Conservation (phyloP, 495 filamentous ascomycete genomes). For the Neurospora sp. region DNA sequence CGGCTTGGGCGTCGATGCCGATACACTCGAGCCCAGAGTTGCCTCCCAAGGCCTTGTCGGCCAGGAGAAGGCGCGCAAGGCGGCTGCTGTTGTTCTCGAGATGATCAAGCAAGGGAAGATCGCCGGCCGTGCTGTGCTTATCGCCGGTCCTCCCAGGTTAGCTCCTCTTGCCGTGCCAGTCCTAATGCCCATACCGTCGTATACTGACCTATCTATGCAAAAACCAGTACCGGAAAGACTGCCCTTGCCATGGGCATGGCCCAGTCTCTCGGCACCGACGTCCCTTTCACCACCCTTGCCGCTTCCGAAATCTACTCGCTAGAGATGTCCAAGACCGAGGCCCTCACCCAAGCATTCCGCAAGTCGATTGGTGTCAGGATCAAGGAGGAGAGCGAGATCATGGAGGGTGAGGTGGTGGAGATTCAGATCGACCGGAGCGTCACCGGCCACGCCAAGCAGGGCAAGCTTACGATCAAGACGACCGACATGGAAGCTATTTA, state of each 20-base stretch:
- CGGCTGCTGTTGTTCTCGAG: conserved; percentile 87
- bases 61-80: conserved; percentile 92
- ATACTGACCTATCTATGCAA: conserved; percentile 1
- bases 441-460: conserved; percentile 92
- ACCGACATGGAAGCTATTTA: conserved; percentile 99
- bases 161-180: neutral
- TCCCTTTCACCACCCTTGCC: conserved; percentile 92
- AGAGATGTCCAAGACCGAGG: conserved; percentile 98
- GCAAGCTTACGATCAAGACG: conserved; percentile 98
- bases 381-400: conserved; percentile 97
- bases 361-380: conserved; percentile 95
- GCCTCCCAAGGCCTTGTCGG: conserved; percentile 96
- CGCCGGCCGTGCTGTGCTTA: conserved; percentile 87
- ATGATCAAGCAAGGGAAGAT: conserved; percentile 99
- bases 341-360: conserved; percentile 92
- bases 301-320: conserved; percentile 95
- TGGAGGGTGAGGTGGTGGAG: conserved; percentile 98
- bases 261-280: conserved; percentile 84
- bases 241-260: conserved; percentile 99
- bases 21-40: conserved; percentile 75
- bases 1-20: conserved; percentile 85
- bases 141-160: conserved; percentile 82
- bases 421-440: conserved; percentile 98
- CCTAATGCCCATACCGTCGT: neutral
- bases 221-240: conserved; percentile 79